phyloP scores from a whole-genome alignment of 1,139 yeast genomes.

The Saccharomyces hybrid region DNA sequence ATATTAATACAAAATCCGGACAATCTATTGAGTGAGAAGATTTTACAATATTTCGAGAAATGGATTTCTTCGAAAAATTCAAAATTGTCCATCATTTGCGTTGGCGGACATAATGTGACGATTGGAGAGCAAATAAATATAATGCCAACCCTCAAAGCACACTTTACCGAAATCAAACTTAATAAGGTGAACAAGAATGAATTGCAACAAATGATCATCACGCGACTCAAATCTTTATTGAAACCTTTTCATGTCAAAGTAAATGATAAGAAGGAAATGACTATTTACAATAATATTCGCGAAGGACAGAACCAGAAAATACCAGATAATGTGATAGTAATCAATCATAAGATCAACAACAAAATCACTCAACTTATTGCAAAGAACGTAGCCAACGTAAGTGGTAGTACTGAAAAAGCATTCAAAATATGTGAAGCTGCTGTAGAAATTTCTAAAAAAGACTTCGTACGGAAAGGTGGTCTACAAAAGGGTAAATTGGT shows the following conservation, averaged over 20 bases:
- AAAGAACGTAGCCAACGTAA: slow-evolving; percentile 79
- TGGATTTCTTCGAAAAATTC: slow-evolving; percentile 82
- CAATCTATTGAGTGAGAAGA: slow-evolving; percentile 57
- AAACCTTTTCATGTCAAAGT: neutral
- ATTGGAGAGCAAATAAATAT: neutral
- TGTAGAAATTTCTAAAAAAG: slow-evolving; percentile 68
- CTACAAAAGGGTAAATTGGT: neutral
- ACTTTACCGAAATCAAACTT: neutral
- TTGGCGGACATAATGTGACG: slow-evolving; percentile 38
- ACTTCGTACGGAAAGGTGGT: slow-evolving; percentile 22
- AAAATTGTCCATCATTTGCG: slow-evolving; percentile 71
- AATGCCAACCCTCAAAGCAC: neutral
- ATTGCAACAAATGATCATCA: neutral
- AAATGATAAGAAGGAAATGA: neutral
- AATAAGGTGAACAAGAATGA: neutral
- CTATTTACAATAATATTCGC: neutral
- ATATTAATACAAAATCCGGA: slow-evolving; percentile 82
- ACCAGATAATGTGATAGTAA: slow-evolving; percentile 75
- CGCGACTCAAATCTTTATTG: neutral
- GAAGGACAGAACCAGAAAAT: slow-evolving; percentile 70
- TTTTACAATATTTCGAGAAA: slow-evolving; percentile 83
- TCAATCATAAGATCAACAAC: slow-evolving; percentile 49
- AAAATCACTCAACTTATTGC: slow-evolving; percentile 82
- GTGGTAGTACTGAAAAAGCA: slow-evolving; percentile 88
- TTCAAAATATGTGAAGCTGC: slow-evolving; percentile 79